Conservation (phyloP, 495 filamentous ascomycete species). For the Terfezia claveryi region DNA sequence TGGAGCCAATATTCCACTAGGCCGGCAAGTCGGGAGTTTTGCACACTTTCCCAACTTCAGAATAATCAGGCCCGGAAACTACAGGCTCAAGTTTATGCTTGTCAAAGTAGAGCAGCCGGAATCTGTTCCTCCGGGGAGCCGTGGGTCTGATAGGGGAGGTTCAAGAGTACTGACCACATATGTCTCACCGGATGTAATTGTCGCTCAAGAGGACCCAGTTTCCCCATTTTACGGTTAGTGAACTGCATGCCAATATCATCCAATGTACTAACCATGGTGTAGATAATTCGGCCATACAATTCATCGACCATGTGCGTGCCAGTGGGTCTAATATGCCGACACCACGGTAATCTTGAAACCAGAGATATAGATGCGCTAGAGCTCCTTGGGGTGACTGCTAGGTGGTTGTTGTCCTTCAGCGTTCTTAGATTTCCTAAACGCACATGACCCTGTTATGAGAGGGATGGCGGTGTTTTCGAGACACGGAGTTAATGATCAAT, state of each 20-base stretch:
- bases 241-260: too few species aligned
- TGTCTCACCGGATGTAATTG: neutral
- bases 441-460: too few species aligned
- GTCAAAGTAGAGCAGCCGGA: conserved; percentile 10
- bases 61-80: conserved; percentile 14
- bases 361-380: too few species aligned
- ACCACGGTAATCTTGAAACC: neutral
- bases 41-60: conserved; percentile 16
- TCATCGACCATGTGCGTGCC: neutral
- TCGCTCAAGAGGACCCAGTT: neutral
- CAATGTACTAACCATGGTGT: neutral
- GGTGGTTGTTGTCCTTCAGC: too few species aligned
- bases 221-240: neutral
- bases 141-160: neutral
- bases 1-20: neutral
- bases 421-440: too few species aligned
- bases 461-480: too few species aligned
- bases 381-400: too few species aligned
- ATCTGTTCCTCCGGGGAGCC: neutral
- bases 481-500: too few species aligned
- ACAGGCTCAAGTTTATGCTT: conserved; percentile 15
- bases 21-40: conserved; percentile 15
- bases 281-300: neutral
- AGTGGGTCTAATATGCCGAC: neutral
- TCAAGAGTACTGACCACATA: neutral